phyloP scores from a whole-genome alignment of 257 asterid genomes.

The Solanum okadae region DNA sequence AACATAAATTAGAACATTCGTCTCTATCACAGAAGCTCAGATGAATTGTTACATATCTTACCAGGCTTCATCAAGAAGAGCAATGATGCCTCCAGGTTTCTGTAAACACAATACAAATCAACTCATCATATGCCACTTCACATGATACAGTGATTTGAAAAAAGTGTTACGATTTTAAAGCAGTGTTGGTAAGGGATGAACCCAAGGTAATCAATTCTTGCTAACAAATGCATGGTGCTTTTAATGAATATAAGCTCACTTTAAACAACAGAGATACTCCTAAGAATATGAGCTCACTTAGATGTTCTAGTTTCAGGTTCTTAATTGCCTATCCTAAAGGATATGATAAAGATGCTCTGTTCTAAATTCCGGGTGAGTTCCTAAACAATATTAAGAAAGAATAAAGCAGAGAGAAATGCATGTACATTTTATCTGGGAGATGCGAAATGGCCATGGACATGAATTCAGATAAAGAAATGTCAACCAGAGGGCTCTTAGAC shows the following conservation, averaged over 20 bases:
- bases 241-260: background rate
- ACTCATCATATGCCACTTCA: background rate
- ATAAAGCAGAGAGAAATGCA: background rate
- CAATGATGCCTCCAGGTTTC: constrained; percentile 97
- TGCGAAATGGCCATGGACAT: background rate
- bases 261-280: background rate
- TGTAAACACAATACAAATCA: constrained; percentile 27
- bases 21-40: background rate
- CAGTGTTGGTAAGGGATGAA: background rate
- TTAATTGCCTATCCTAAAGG: background rate
- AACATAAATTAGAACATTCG: background rate
- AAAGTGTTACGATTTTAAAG: no score
- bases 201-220: background rate
- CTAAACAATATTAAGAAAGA: background rate
- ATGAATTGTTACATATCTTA: constrained; percentile 2
- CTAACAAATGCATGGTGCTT: background rate
- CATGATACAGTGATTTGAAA: background rate
- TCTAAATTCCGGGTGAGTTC: background rate
- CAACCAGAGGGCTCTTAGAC: background rate
- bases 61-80: constrained; percentile 99
- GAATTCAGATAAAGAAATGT: background rate
- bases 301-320: background rate
- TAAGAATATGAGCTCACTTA: background rate
- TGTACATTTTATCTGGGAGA: background rate
- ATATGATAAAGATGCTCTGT: background rate